Conservation (phyloP, 2,329 filamentous ascomycete genomes). For the Scedosporium apiospermum region DNA sequence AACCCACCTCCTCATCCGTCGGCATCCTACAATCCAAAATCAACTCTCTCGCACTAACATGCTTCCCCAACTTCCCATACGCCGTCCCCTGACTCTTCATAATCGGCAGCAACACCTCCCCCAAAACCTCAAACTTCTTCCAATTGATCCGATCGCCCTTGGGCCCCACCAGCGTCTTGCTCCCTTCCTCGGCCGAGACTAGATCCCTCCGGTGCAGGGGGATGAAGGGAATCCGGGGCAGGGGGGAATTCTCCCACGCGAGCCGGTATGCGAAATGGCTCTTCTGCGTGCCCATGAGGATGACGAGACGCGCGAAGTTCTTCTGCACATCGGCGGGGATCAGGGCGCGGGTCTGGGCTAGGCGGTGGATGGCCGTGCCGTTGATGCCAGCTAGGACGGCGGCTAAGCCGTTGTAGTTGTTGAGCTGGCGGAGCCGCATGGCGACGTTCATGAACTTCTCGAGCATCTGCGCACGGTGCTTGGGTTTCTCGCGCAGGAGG, state of each 20-base stretch:
- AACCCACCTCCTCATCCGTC: conserved; percentile 77
- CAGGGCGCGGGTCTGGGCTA: conserved; percentile 69
- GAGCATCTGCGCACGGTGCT: conserved; percentile 81
- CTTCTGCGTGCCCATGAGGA: conserved; percentile 88
- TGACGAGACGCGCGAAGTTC: conserved; percentile 77
- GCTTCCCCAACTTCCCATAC: conserved; percentile 62
- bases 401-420: conserved; percentile 96
- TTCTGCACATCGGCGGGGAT: conserved; percentile 65
- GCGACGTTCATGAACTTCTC: conserved; percentile 96
- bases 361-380: conserved; percentile 73
- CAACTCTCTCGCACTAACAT: conserved; percentile 62
- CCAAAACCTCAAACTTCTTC: conserved; percentile 96
- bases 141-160: conserved; percentile 73
- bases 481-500: conserved; percentile 86
- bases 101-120: conserved; percentile 80
- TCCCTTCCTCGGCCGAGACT: conserved; percentile 86
- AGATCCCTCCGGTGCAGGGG: conserved; percentile 84
- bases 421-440: conserved; percentile 73
- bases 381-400: conserved; percentile 90
- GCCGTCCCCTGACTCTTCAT: conserved; percentile 84
- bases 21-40: conserved; percentile 74
- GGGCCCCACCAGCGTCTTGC: conserved; percentile 73
- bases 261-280: conserved; percentile 93
- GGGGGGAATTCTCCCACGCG: conserved; percentile 90
- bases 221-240: conserved; percentile 86